These are phyloP conservation scores for Leptodontidium sp. DNA, from an alignment of 2,329 filamentous ascomycete species.

Conservation along the genomic window DNA sequence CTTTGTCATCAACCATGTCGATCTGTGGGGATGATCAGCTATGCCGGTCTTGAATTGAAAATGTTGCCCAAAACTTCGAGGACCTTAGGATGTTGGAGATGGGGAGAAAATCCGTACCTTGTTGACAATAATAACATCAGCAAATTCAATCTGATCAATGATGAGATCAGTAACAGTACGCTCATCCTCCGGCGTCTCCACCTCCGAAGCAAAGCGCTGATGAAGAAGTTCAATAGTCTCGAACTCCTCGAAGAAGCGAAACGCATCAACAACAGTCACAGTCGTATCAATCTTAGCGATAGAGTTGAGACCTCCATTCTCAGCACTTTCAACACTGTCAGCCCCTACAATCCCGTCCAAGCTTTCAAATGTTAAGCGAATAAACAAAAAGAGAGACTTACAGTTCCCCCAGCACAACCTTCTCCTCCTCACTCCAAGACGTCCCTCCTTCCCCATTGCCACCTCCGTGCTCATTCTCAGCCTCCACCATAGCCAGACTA, in stretches of 20 bases:
- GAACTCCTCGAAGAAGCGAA: constrained; percentile 77
- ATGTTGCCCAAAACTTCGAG: background rate
- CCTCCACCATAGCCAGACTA: constrained; percentile 32
- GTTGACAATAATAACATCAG: constrained; percentile 76
- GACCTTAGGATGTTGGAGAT: background rate
- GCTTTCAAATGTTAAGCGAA: too few relatives aligned
- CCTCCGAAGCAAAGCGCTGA: constrained; percentile 64
- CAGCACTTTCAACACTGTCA: constrained; percentile 49
- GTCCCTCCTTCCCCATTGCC: background rate
- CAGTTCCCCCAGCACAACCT: constrained; percentile 24
- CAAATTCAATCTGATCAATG: constrained; percentile 81
- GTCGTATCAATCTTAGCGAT: constrained; percentile 75
- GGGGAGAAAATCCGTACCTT: constrained; percentile 53
- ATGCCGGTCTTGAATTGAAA: too few relatives aligned
- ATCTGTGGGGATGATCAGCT: constrained; percentile 34
- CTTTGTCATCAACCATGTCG: constrained; percentile 48
- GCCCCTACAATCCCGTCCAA: constrained; percentile 6
- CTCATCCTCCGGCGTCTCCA: constrained; percentile 72
- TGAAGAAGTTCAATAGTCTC: constrained; percentile 74
- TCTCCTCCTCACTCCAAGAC: constrained; percentile 27
- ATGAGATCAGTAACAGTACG: constrained; percentile 78
- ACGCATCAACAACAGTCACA: constrained; percentile 76
- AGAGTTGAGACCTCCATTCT: constrained; percentile 69
- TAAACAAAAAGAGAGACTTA: background rate
- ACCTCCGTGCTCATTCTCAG: constrained; percentile 16